Evolutionary conservation across 2,329 filamentous ascomycete species (phyloP), one percentile per base, ranked within the genome.

Genomic region (Knufia petricola): DNA sequence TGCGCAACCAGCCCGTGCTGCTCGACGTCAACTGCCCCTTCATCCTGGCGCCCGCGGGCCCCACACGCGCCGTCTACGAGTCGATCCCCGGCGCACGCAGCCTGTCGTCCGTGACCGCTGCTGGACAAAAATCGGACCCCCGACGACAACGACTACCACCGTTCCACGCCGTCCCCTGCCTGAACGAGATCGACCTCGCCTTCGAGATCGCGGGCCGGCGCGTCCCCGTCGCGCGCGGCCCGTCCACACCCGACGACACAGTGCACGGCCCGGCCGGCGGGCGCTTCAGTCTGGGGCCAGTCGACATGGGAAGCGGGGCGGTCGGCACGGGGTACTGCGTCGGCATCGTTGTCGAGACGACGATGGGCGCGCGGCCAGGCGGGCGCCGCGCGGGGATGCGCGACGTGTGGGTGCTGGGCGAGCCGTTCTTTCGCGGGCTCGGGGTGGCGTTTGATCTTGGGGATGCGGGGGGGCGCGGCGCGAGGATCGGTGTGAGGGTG

Each of bases 1-100:
- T 64, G 4, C 55, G 58, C 17, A 63, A 63, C 45, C 62, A 64
- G 50, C 60, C 61, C 3, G 54, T 57, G n/a, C 53, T 64, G 31
- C 47, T 64, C 26, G 62, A 64, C 46, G 42, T 58, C 48, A 52
- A 58, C 30, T 48, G 42, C 8, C 55, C 57, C 3, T 55, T 58
- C 48, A 57, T 58, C 34, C 51, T 58, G 7, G 57, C 57, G 10
- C 57, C 57, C 7, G 45, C 52, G 1, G 19, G 46, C 4, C 54
- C 51, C 9, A 48, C 41, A 2, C 28, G 36, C 24, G 45, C 44
- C 3, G 48, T 58, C 39, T 59, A 58, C 51, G 46, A 52, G 13
- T 43, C 52, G 20, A 56, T 58, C 15, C 42, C 50, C 13, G 57
- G 57, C 17, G 43, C 52, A 19, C 50, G 51, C 17, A 28, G 19